Evolutionary conservation across 805 yeast species (phyloP), one percentile per base, ranked within the genome.

Genomic region (Monosporozyma siamensis): DNA sequence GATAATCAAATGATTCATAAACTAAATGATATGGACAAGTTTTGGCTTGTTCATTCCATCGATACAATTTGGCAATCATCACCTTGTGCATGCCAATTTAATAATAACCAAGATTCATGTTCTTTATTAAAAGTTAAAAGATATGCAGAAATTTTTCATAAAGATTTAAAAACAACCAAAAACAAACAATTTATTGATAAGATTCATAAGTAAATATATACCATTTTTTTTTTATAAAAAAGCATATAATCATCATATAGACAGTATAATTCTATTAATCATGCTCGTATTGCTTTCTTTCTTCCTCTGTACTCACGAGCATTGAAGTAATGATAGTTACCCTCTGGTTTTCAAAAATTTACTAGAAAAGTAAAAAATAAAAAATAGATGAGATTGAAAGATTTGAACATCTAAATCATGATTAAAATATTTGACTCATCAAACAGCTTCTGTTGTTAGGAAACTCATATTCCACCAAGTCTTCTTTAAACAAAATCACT

Each of bases 61-160:
- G 87, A 80, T 48, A 73, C 77, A 4, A 65, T 84, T 9, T 61
- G 80, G 38, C 72, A 77, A 44, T 71, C 77, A 42, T 74, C 74
- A 15, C 87, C 80, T 42, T 83, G 94, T 63, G 65, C 60, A 4
- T 60, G 65, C 42, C 52, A 18, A 18, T 32, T 20, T 32, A 18
- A n/a, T 3, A 11, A 29, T n/a, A 24, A 25, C 17, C 5, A 25
- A 7, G 21, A 58, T 20, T 77, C 72, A 15, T 83, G 92, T 63
- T 65, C 72, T 15, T 63, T 83, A n/a, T 67, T 70, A 44, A 80
- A 78, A 53, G 74, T 81, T 4, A 79, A 77, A 53, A 77, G 78
- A 52, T 77, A 77, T 23, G 75, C 82, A 2, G 72, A 81, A 1
- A 77, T 74, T 1, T 74, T 54, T 18, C 48, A 46, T 27, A 34